These are phyloP conservation scores for Fibroporia radiculosa DNA, from an alignment of 768 basidiomycete genomes.

Conservation along the genomic window DNA sequence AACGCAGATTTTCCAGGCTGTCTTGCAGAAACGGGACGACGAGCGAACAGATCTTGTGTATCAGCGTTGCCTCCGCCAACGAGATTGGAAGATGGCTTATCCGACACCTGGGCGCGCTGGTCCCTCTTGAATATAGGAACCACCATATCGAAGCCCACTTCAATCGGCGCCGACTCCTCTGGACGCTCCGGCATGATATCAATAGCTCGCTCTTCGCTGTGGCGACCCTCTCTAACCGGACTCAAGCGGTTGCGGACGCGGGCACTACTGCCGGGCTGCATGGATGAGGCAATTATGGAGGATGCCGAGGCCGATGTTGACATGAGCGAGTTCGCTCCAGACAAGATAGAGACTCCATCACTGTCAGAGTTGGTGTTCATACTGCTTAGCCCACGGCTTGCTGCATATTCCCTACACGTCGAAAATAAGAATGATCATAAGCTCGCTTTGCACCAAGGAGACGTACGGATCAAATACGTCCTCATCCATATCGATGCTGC, in stretches of 20 bases:
- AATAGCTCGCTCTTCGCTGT: slow-evolving; percentile 23
- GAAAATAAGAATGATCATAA: neutral
- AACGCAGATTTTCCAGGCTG: slow-evolving; percentile 53
- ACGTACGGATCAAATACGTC: slow-evolving; percentile 80
- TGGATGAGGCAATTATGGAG: slow-evolving; percentile 43
- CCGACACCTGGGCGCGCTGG: neutral
- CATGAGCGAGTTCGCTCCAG: slow-evolving; percentile 37
- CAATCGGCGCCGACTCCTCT: slow-evolving; percentile 21
- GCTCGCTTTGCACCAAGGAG: no score
- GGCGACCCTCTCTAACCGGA: slow-evolving; percentile 38
- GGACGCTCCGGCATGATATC: slow-evolving; percentile 18
- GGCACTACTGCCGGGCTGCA: slow-evolving; percentile 34
- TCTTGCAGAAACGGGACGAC: slow-evolving; percentile 38
- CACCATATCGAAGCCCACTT: slow-evolving; percentile 49
- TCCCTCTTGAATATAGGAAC: slow-evolving; percentile 25
- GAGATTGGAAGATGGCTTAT: slow-evolving; percentile 9
- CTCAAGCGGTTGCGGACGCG: slow-evolving; percentile 19
- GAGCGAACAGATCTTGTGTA: slow-evolving; percentile 35
- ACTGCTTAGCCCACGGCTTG: slow-evolving; percentile 31
- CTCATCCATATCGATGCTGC: slow-evolving; percentile 28
- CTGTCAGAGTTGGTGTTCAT: slow-evolving; percentile 48
- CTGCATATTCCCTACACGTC: slow-evolving; percentile 55
- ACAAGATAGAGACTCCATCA: slow-evolving; percentile 54
- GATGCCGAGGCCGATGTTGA: slow-evolving; percentile 46
- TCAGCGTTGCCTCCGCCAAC: slow-evolving; percentile 9